Conservation (phyloP, 2,329 filamentous ascomycete genomes). For the Penicillium sp. region DNA sequence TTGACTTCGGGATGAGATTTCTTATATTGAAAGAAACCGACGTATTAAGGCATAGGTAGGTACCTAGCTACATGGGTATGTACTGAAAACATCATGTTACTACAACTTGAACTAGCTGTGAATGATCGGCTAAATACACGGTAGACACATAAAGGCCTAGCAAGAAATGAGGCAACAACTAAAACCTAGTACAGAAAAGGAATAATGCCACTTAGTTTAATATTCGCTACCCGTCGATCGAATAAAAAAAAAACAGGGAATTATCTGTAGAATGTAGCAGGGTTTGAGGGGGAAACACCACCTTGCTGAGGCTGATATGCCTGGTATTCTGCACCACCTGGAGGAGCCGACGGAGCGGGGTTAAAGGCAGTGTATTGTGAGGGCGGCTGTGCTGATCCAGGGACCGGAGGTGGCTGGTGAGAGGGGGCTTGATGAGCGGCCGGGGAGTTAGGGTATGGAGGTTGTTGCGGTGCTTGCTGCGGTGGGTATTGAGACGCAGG, state of each 20-base stretch:
- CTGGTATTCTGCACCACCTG: conserved; percentile 33
- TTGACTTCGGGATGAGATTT: too few relatives aligned
- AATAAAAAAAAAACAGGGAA: background rate
- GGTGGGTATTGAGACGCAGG: conserved; percentile 19
- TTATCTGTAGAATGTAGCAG: conserved; percentile 42
- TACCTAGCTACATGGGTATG: conserved; percentile 5
- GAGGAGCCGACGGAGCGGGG: conserved; percentile 22
- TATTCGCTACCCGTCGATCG: background rate
- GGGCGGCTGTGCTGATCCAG: conserved; percentile 30
- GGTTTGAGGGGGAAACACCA: conserved; percentile 34
- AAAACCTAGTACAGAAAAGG: background rate
- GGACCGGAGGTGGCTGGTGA: conserved; percentile 38
- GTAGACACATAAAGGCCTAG: conserved; percentile 4
- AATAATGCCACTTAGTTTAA: background rate
- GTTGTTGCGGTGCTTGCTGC: conserved; percentile 27
- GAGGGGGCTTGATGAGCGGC: conserved; percentile 31
- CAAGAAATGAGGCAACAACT: conserved; percentile 1
- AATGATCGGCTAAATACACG: conserved; percentile 15
- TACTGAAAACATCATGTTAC: conserved; percentile 10
- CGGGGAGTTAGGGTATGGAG: conserved; percentile 33
- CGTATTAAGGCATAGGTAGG: background rate
- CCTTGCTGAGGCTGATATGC: conserved; percentile 38
- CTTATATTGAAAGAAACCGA: background rate
- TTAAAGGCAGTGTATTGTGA: conserved; percentile 35
- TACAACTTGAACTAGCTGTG: conserved; percentile 9